These are phyloP conservation scores for Puya raimondii DNA, from an alignment of 176 grass and related monocot genomes.

Conservation along the genomic window DNA sequence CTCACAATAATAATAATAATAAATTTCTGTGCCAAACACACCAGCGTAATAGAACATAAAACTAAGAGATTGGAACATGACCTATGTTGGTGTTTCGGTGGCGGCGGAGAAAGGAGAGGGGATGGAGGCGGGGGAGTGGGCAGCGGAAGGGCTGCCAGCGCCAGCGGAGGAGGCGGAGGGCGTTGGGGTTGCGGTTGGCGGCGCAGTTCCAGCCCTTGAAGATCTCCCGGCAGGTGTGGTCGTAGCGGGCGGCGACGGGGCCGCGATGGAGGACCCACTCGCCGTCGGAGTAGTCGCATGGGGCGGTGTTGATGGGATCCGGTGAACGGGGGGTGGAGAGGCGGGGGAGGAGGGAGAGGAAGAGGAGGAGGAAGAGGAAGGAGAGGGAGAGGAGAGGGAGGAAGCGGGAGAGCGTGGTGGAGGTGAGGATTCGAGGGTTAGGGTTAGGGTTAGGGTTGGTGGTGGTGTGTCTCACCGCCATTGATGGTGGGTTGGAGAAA, in stretches of 20 bases:
- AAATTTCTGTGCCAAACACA: not conserved
- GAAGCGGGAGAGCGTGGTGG: not conserved
- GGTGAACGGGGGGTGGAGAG: not conserved
- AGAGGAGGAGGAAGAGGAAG: constrained; percentile 8
- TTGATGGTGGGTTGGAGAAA: not conserved
- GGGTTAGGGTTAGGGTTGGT: not conserved
- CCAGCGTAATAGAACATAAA: not conserved
- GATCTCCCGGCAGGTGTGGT: constrained; percentile 72
- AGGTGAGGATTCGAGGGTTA: constrained; percentile 8
- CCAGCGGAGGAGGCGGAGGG: constrained; percentile 42
- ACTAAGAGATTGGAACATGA: not conserved
- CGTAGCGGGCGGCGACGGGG: constrained; percentile 34
- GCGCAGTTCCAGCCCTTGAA: constrained; percentile 95
- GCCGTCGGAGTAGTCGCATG: constrained; percentile 60
- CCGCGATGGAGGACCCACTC: constrained; percentile 41
- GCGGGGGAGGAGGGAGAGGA: constrained; percentile 4
- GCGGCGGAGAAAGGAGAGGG: constrained; percentile 45
- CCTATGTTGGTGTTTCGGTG: constrained; percentile 64
- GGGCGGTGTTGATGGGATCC: not conserved
- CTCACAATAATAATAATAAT: not conserved
- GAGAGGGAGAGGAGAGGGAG: constrained; percentile 8
- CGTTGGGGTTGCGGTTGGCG: constrained; percentile 59
- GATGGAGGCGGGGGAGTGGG: constrained; percentile 38
- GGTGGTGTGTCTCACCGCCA: constrained; percentile 20
- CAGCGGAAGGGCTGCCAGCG: constrained; percentile 51